These are phyloP conservation scores for Penicillium janthinellum DNA, from an alignment of 2,329 filamentous ascomycete genomes.

Conservation along the genomic window DNA sequence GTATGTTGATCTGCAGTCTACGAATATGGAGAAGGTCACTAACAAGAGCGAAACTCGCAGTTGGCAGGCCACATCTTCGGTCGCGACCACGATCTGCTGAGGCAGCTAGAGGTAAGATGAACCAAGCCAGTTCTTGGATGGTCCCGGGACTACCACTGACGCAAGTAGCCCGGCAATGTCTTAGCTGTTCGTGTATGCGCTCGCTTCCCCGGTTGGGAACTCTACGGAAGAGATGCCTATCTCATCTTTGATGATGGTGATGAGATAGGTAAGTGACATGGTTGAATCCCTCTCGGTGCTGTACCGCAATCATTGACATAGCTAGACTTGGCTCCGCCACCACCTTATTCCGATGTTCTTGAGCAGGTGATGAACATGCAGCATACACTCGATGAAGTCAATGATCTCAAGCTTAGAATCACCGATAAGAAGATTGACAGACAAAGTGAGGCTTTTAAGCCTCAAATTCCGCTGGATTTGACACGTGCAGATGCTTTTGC, in stretches of 20 bases:
- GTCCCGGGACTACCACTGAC: not conserved
- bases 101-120: not conserved
- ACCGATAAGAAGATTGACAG: not conserved
- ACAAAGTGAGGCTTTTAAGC: not conserved
- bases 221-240: slow-evolving; percentile 5
- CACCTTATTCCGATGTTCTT: not conserved
- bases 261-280: not conserved
- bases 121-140: not conserved
- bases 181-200: not conserved
- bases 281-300: not conserved
- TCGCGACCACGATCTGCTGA: not conserved
- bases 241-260: not conserved
- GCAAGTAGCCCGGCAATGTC: not conserved
- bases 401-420: slow-evolving; percentile 1
- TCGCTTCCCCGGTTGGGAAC: slow-evolving; percentile 3
- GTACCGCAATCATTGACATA: not conserved
- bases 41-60: not conserved
- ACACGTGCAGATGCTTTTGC: not conserved
- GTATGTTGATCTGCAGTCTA: not conserved
- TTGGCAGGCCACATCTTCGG: not conserved
- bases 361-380: not conserved
- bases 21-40: not conserved
- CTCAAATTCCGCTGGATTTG: not conserved
- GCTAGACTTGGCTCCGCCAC: not conserved
- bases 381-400: slow-evolving; percentile 2